phyloP scores from a whole-genome alignment of 2,329 filamentous ascomycete species.

The Verticillium zaregamsianum region DNA sequence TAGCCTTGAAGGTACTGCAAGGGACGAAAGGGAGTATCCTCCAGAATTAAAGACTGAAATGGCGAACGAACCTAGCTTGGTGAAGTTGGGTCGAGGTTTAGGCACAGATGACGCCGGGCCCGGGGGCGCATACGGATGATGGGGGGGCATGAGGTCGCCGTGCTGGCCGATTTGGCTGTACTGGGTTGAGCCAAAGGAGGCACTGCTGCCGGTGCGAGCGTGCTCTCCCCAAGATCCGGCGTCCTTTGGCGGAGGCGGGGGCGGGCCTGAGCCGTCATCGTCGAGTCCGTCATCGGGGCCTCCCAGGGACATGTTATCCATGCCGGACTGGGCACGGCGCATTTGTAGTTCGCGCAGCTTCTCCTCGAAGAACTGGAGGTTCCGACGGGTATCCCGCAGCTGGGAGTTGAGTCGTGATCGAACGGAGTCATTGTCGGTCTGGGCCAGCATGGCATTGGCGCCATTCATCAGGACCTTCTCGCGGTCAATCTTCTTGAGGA shows the following conservation, averaged over 20 bases:
- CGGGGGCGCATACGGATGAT: constrained; percentile 72
- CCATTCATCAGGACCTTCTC: constrained; percentile 94
- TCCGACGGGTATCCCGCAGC: constrained; percentile 88
- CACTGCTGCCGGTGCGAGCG: constrained; percentile 43
- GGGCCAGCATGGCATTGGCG: constrained; percentile 90
- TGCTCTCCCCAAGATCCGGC: constrained; percentile 25
- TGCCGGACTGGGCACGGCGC: constrained; percentile 65
- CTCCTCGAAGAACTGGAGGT: constrained; percentile 94
- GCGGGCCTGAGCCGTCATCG: constrained; percentile 42
- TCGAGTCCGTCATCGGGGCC: constrained; percentile 34
- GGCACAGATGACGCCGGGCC: constrained; percentile 64
- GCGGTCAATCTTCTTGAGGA: constrained; percentile 95
- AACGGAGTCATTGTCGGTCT: constrained; percentile 89
- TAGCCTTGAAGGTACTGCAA: background rate
- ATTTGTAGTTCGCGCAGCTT: constrained; percentile 84
- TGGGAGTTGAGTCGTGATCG: constrained; percentile 87
- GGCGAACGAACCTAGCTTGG: constrained; percentile 74
- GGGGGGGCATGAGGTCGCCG: constrained; percentile 73
- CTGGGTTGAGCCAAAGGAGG: constrained; percentile 57
- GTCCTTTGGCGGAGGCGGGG: constrained; percentile 73
- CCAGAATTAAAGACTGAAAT: background rate
- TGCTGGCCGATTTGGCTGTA: constrained; percentile 60
- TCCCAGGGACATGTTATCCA: constrained; percentile 64
- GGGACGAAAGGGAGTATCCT: background rate
- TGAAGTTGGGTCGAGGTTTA: constrained; percentile 83